These are phyloP conservation scores for Amanita rubescens DNA, from an alignment of 768 basidiomycete species.

Conservation along the genomic window DNA sequence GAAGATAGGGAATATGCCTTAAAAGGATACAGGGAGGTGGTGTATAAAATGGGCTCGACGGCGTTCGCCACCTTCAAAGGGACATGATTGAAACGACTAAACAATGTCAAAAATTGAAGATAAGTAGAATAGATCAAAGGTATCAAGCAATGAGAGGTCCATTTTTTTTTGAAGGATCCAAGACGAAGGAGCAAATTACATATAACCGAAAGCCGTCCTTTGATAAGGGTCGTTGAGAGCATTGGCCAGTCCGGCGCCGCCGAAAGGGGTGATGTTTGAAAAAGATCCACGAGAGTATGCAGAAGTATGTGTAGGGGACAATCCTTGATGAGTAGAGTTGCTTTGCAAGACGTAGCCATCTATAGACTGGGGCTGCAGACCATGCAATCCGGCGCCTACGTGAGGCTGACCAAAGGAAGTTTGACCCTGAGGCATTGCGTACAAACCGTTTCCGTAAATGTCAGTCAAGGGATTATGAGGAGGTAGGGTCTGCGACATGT, in stretches of 20 bases:
- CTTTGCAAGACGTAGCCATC: constrained; percentile 79
- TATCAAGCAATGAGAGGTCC: constrained; percentile 25
- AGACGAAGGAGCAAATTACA: constrained; percentile 41
- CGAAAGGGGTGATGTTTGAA: constrained; percentile 39
- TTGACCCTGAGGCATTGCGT: constrained; percentile 47
- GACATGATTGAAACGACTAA: constrained; percentile 34
- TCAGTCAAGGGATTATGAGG: constrained; percentile 54
- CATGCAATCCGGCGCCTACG: constrained; percentile 47
- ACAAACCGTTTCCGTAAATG: constrained; percentile 59
- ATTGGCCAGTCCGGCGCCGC: constrained; percentile 45
- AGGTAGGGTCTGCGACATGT: constrained; percentile 48
- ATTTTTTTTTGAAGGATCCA: constrained; percentile 16
- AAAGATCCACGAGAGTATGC: constrained; percentile 55
- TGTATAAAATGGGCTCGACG: constrained; percentile 26
- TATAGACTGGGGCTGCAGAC: constrained; percentile 63
- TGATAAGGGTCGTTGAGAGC: constrained; percentile 72
- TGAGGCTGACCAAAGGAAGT: constrained; percentile 54
- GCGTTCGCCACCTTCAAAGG: constrained; percentile 29
- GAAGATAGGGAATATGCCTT: constrained; percentile 51
- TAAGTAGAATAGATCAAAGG: constrained; percentile 36
- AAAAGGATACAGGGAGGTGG: constrained; percentile 64
- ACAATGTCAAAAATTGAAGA: constrained; percentile 33
- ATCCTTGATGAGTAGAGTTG: constrained; percentile 54
- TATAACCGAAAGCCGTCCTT: constrained; percentile 66
- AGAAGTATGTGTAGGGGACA: constrained; percentile 52